These are phyloP conservation scores for Emericellopsis cladophorae DNA, from an alignment of 2,329 filamentous ascomycete genomes.

Conservation along the genomic window DNA sequence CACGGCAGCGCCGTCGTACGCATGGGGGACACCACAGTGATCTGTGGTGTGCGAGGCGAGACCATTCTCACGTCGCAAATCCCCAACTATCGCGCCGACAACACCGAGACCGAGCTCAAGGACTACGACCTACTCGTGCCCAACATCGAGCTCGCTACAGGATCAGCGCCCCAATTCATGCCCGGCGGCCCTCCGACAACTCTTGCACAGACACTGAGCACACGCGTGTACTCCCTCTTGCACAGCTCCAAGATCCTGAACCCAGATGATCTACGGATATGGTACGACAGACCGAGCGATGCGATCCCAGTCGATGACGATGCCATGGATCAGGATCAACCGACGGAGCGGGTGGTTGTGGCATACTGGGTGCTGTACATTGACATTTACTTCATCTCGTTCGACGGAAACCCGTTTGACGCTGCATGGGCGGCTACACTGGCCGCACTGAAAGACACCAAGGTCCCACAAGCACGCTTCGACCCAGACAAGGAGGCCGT, in stretches of 20 bases:
- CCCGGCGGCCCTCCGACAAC: slow-evolving; percentile 72
- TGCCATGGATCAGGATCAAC: slow-evolving; percentile 22
- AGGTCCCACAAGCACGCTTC: slow-evolving; percentile 68
- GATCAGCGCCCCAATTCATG: slow-evolving; percentile 74
- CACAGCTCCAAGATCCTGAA: slow-evolving; percentile 58
- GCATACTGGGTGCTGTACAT: slow-evolving; percentile 95
- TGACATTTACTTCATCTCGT: slow-evolving; percentile 85
- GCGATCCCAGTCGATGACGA: slow-evolving; percentile 29
- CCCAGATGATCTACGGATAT: slow-evolving; percentile 60
- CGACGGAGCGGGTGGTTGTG: slow-evolving; percentile 41
- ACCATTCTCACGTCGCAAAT: slow-evolving; percentile 66
- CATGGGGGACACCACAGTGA: slow-evolving; percentile 82
- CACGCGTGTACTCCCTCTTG: slow-evolving; percentile 64
- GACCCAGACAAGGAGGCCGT: slow-evolving; percentile 71
- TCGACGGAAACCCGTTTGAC: slow-evolving; percentile 87
- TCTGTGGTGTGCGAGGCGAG: slow-evolving; percentile 84
- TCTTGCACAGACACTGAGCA: slow-evolving; percentile 74
- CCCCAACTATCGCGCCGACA: slow-evolving; percentile 44
- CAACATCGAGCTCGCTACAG: slow-evolving; percentile 86
- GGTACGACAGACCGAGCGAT: slow-evolving; percentile 41
- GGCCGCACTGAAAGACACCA: slow-evolving; percentile 67
- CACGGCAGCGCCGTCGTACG: slow-evolving; percentile 84
- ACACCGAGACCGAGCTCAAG: slow-evolving; percentile 33
- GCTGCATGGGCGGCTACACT: slow-evolving; percentile 77
- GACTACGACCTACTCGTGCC: slow-evolving; percentile 72